Percentiles rank a stretch among this genome's conserved stretches.
Conservation (phyloP, 305 asterid genomes). For the Plantago lanceolata region DNA sequence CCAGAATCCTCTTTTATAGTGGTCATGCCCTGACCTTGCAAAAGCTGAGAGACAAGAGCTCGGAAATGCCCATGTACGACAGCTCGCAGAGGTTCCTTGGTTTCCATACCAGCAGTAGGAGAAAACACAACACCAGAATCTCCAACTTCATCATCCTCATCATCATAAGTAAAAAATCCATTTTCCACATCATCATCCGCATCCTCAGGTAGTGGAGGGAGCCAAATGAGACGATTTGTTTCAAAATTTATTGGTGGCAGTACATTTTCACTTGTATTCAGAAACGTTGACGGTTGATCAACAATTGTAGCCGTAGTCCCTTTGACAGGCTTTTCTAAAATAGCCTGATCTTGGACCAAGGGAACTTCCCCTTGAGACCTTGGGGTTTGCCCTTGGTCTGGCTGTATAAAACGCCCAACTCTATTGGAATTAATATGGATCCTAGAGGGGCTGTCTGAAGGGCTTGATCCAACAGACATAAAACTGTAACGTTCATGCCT, state of each 20-base stretch:
- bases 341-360: constrained; percentile 46
- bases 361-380: constrained; percentile 38
- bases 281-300: constrained; percentile 34
- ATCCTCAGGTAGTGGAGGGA: constrained; percentile 78
- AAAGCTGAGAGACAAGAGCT: constrained; percentile 86
- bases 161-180: constrained; percentile 57
- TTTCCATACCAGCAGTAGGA: constrained; percentile 38
- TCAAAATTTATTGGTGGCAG: constrained; percentile 60
- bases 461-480: constrained; percentile 72
- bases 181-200: constrained; percentile 49
- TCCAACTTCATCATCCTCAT: constrained; percentile 80
- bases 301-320: constrained; percentile 40
- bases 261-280: constrained; percentile 36
- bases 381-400: constrained; percentile 47
- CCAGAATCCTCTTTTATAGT: constrained; percentile 34
- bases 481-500: constrained; percentile 60
- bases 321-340: constrained; percentile 54
- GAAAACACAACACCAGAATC: constrained; percentile 37
- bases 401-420: constrained; percentile 63
- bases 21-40: constrained; percentile 60
- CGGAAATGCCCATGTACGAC: constrained; percentile 77
- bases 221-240: constrained; percentile 69
- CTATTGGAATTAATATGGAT: constrained; percentile 45
- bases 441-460: constrained; percentile 80
- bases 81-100: constrained; percentile 51